Evolutionary conservation across 345 rosid species (phyloP).

Genomic region (Geranium rotundifolium): DNA sequence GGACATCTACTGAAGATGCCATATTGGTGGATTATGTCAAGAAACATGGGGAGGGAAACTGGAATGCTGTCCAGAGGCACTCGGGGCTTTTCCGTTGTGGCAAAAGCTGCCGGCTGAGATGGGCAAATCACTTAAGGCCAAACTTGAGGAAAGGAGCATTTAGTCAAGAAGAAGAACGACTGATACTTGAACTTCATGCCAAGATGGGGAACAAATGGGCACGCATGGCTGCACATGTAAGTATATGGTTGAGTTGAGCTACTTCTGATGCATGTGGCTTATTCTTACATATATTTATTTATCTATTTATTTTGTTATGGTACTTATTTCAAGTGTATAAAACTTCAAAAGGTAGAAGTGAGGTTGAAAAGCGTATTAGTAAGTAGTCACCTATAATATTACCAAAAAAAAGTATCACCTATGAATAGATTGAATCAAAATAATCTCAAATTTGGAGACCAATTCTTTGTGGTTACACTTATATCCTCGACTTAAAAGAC

Average conservation of each 20-base stretch:
- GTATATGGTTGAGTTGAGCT: constrained; percentile 11
- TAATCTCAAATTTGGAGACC: no score
- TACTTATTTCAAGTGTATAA: no score
- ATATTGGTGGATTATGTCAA: constrained; percentile 77
- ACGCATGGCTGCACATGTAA: constrained; percentile 94
- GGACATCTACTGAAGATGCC: constrained; percentile 94
- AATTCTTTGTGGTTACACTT: no score
- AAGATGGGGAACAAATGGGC: constrained; percentile 99
- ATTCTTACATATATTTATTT: not conserved
- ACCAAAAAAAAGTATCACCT: no score
- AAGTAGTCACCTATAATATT: no score
- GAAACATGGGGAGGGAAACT: constrained; percentile 96
- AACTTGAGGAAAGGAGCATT: constrained; percentile 97
- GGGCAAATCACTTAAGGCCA: constrained; percentile 98
- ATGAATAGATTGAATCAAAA: no score
- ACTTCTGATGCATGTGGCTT: not conserved
- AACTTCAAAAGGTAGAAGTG: no score
- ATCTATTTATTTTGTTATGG: not conserved
- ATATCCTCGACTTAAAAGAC: no score
- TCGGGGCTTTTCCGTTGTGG: constrained; percentile 89
- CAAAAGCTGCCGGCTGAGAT: constrained; percentile 92
- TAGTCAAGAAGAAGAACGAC: constrained; percentile 80
- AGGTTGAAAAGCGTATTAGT: no score
- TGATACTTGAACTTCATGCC: constrained; percentile 80
- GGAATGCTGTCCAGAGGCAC: constrained; percentile 90